Evolutionary conservation across 805 yeast species (phyloP).

Genomic region (Lipomyces orientalis): DNA sequence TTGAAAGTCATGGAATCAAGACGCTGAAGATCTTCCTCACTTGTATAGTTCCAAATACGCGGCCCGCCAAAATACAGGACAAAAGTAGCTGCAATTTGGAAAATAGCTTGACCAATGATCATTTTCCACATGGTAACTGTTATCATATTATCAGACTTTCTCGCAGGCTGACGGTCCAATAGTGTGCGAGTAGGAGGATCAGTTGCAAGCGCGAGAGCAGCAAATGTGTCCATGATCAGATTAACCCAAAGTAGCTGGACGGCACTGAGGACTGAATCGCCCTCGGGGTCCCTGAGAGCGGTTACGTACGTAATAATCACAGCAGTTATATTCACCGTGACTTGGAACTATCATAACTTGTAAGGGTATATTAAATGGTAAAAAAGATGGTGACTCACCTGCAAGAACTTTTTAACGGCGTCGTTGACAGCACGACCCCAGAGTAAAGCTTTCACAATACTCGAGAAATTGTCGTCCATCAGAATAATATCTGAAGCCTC

Average conservation of each 20-base stretch:
- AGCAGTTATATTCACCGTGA: conserved; percentile 97
- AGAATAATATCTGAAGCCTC: conserved; percentile 93
- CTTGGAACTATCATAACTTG: conserved; percentile 60
- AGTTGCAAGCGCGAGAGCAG: conserved; percentile 96
- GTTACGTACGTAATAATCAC: conserved; percentile 90
- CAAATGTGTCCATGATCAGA: conserved; percentile 96
- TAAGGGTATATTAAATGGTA: background rate
- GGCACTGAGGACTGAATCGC: conserved; percentile 89
- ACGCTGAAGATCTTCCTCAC: conserved; percentile 53
- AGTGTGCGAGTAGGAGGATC: conserved; percentile 90
- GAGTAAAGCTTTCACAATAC: conserved; percentile 93
- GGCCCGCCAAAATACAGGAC: conserved; percentile 79
- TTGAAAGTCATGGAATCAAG: conserved; percentile 88
- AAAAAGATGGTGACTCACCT: conserved; percentile 44
- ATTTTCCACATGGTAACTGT: conserved; percentile 97
- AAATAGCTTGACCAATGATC: conserved; percentile 85
- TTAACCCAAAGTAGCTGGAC: conserved; percentile 98
- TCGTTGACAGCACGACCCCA: conserved; percentile 98
- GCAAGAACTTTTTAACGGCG: conserved; percentile 93
- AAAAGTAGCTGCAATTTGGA: conserved; percentile 82
- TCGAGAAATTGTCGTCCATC: conserved; percentile 92
- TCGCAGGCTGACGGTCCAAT: conserved; percentile 81
- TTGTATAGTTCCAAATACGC: conserved; percentile 54
- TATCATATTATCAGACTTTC: conserved; percentile 78
- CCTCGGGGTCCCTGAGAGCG: conserved; percentile 82